Conservation (phyloP, 176 grass and related monocot genomes). For the Avena eriantha region DNA sequence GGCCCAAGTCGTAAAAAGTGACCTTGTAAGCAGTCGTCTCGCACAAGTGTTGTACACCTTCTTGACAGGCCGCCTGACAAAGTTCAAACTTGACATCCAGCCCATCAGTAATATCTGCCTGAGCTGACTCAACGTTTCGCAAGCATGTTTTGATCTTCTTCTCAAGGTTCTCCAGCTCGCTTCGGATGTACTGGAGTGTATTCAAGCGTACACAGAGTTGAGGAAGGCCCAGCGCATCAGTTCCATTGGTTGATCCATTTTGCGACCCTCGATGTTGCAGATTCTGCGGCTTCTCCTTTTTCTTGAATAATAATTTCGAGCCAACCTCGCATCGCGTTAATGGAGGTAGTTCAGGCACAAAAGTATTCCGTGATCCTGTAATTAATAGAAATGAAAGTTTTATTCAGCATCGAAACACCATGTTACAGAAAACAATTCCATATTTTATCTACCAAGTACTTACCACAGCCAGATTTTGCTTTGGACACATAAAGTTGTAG, state of each 20-base stretch:
- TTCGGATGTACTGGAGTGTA: conserved; percentile 78
- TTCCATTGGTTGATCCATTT: conserved; percentile 68
- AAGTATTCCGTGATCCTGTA: conserved; percentile 78
- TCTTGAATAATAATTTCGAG: conserved; percentile 91
- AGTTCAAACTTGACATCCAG: conserved; percentile 92
- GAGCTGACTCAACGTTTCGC: conserved; percentile 91
- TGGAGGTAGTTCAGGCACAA: conserved; percentile 77
- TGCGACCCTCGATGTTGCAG: conserved; percentile 69
- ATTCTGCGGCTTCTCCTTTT: conserved; percentile 83
- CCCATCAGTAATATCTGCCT: conserved; percentile 84
- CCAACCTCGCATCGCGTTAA: conserved; percentile 94
- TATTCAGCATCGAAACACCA: conserved; percentile 23
- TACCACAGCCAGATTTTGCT: conserved; percentile 95
- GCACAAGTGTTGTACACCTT: conserved; percentile 84
- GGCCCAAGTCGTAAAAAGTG: conserved; percentile 78
- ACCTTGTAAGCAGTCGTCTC: conserved; percentile 96
- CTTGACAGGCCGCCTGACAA: conserved; percentile 77
- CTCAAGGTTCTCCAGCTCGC: conserved; percentile 84
- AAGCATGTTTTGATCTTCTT: conserved; percentile 96
- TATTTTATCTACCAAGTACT: conserved; percentile 43
- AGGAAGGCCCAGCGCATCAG: conserved; percentile 64
- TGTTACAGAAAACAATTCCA: conserved; percentile 33
- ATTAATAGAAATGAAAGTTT: conserved; percentile 1
- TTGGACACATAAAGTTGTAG: conserved; percentile 89
- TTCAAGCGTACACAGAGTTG: conserved; percentile 94